Conservation (phyloP, 1,284 basidiomycete species). For the Cryptococcus wingfieldii region DNA sequence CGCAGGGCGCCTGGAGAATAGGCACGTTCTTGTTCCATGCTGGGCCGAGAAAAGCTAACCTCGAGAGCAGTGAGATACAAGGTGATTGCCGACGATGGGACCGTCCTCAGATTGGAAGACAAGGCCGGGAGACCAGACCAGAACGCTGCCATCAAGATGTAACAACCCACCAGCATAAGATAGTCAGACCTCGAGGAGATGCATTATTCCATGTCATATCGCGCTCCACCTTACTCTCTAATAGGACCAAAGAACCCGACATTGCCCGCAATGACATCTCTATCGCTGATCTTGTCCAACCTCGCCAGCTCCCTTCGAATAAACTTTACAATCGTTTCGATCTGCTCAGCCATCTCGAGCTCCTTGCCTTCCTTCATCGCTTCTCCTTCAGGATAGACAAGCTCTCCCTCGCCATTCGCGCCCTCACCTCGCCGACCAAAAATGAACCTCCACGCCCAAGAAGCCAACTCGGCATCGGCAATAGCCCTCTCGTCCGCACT, state of each 20-base stretch:
- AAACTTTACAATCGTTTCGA: constrained; percentile 72
- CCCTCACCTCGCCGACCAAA: constrained; percentile 51
- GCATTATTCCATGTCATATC: background rate
- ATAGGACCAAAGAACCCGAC: constrained; percentile 47
- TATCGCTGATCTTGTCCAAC: constrained; percentile 68
- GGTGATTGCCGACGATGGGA: constrained; percentile 44
- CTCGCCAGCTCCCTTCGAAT: constrained; percentile 70
- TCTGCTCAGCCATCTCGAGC: constrained; percentile 67
- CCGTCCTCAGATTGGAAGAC: constrained; percentile 40
- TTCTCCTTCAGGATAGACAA: constrained; percentile 20
- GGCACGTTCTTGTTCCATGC: constrained; percentile 24
- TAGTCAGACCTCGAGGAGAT: background rate
- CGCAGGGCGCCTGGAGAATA: constrained; percentile 45
- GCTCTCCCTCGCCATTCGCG: constrained; percentile 10
- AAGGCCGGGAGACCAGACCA: background rate
- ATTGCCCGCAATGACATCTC: constrained; percentile 57
- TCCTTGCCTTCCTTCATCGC: constrained; percentile 51
- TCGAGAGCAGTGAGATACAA: constrained; percentile 44
- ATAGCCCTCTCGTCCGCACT: constrained; percentile 16
- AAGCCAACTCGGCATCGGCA: constrained; percentile 72
- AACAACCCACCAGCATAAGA: background rate
- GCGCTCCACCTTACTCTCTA: constrained; percentile 11
- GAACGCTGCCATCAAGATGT: background rate
- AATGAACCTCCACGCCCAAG: constrained; percentile 86
- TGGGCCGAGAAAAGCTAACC: constrained; percentile 1